phyloP scores from a whole-genome alignment of 768 basidiomycete genomes.

The Tylopilus intermedius region DNA sequence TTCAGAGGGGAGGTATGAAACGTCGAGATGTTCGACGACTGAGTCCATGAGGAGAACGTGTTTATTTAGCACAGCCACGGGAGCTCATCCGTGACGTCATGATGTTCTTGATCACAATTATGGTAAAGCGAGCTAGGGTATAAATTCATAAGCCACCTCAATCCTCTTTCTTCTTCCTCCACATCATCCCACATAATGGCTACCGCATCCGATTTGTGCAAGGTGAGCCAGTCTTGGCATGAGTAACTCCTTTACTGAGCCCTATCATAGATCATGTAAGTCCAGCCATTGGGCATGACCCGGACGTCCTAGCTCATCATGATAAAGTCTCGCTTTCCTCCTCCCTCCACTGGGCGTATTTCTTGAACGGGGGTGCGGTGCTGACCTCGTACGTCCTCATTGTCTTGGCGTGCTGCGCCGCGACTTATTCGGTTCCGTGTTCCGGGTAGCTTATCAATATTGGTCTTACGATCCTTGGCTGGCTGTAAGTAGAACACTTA shows the following conservation, averaged over 20 bases:
- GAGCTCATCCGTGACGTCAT: slow-evolving; percentile 26
- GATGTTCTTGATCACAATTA: background rate
- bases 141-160: slow-evolving; percentile 9
- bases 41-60: slow-evolving; percentile 1
- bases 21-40: slow-evolving; percentile 14
- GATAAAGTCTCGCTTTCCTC: slow-evolving; percentile 56
- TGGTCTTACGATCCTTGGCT: slow-evolving; percentile 71
- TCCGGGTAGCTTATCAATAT: slow-evolving; percentile 60
- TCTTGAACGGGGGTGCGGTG: slow-evolving; percentile 78
- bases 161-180: background rate
- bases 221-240: slow-evolving; percentile 39
- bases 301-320: slow-evolving; percentile 11
- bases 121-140: background rate
- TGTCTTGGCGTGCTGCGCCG: background rate
- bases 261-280: slow-evolving; percentile 42
- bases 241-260: background rate
- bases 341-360: slow-evolving; percentile 85
- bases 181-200: slow-evolving; percentile 44
- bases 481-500: slow-evolving; percentile 49
- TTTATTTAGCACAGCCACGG: slow-evolving; percentile 12
- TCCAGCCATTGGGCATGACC: background rate
- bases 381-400: slow-evolving; percentile 57
- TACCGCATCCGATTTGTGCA: slow-evolving; percentile 72
- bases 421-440: slow-evolving; percentile 10
- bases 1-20: slow-evolving; percentile 34